phyloP scores from a whole-genome alignment of 768 basidiomycete species.

The Tricholoma matsutake region DNA sequence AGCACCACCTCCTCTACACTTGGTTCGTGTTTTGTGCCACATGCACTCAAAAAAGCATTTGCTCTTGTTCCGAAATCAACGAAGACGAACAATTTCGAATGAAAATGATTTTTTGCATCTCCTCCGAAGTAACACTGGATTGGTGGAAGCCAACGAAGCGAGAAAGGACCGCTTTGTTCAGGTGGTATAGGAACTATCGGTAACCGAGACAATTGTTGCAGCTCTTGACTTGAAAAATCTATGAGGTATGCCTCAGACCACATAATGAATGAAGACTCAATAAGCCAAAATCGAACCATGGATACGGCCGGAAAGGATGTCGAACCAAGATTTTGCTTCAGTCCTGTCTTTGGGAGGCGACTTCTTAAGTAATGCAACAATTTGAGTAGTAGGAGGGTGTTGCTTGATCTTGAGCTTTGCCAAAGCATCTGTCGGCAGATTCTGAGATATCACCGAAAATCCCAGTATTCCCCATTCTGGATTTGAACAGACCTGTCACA shows the following conservation, averaged over 20 bases:
- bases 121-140: slow-evolving; percentile 68
- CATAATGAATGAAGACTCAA: neutral
- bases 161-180: slow-evolving; percentile 23
- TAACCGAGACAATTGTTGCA: slow-evolving; percentile 52
- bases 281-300: slow-evolving; percentile 39
- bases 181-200: slow-evolving; percentile 64
- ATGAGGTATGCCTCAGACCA: slow-evolving; percentile 2
- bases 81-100: slow-evolving; percentile 82
- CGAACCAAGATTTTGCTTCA: slow-evolving; percentile 66
- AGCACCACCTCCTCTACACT: slow-evolving; percentile 78
- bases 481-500: slow-evolving; percentile 62
- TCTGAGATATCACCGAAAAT: slow-evolving; percentile 63
- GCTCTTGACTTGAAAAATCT: slow-evolving; percentile 60
- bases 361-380: slow-evolving; percentile 57
- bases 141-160: slow-evolving; percentile 51
- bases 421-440: slow-evolving; percentile 47
- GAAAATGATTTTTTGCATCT: slow-evolving; percentile 52
- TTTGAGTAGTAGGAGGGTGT: slow-evolving; percentile 60
- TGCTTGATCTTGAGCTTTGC: slow-evolving; percentile 65
- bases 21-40: slow-evolving; percentile 86
- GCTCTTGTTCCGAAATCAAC: slow-evolving; percentile 83
- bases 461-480: slow-evolving; percentile 72
- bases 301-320: slow-evolving; percentile 59
- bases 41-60: slow-evolving; percentile 80
- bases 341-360: slow-evolving; percentile 54